Conservation (phyloP, 306 rosid genomes). For the Gastrolobium bilobum region DNA sequence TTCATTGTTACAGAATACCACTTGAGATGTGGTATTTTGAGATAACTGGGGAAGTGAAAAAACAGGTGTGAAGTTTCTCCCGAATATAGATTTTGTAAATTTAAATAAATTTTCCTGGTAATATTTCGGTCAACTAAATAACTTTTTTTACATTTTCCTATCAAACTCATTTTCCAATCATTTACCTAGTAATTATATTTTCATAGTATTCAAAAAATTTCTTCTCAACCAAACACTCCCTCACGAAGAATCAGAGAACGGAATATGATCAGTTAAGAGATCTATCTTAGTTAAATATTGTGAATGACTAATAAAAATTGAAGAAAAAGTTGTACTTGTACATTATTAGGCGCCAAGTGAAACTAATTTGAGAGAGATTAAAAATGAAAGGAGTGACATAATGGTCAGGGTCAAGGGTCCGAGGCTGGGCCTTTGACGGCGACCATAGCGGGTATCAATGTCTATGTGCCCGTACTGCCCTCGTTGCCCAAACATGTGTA, state of each 20-base stretch:
- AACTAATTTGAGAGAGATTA: not conserved
- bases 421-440: constrained; percentile 46
- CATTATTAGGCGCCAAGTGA: constrained; percentile 29
- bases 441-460: constrained; percentile 50
- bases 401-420: not conserved
- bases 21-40: no score
- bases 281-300: not conserved
- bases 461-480: constrained; percentile 66
- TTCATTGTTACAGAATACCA: no score
- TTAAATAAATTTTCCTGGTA: no score
- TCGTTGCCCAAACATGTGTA: constrained; percentile 51
- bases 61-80: no score
- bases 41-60: no score
- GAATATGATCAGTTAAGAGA: not conserved
- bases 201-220: no score
- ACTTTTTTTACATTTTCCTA: no score
- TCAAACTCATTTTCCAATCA: no score
- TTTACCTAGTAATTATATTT: no score
- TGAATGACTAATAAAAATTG: not conserved
- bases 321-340: constrained; percentile 35
- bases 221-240: no score
- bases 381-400: not conserved
- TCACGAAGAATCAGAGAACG: not conserved
- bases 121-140: no score
- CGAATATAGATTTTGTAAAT: no score